Base-by-base conservation (phyloP, 768 basidiomycete genomes). In the Calocybe indica region DNA sequence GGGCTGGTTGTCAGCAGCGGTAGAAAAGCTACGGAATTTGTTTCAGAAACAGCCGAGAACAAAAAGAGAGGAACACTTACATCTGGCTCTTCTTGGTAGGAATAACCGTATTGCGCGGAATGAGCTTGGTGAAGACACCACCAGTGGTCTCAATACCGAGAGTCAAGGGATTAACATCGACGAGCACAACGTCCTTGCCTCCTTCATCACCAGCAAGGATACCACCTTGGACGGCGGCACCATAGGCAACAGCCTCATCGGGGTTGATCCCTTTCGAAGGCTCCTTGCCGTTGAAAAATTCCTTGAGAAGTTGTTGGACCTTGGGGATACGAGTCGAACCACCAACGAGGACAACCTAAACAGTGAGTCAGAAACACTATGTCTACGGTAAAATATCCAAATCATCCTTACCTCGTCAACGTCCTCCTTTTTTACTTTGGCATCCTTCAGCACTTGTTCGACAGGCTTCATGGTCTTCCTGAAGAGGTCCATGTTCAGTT, bases 261-360 rank as follows among this genome's bases (percentile, higher is more conserved):
- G 94, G 93, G 79, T 99, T 97, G 75, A 97, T 99, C 55, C 90
- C 88, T 79, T 92, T 94, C 53, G 94, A 94, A 45, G 93, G 93
- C 66, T 97, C 95, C 75, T 90, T 96, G 64, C 92, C 88, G 56
- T 80, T 85, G 69, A 98, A 99, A 78, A 82, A 97, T 66, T 98
- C 94, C 70, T 92, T 93, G 64, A 99, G 83, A 65, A 98, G 90
- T 61, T 96, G 91, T 62, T 97, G 94, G 55, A 99, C 92, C 76
- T 96, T 96, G 69, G 95, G 95, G 60, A 99, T 99, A 84, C 95
- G 94, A 57, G 95, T 99, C 29, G 95, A 98, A 69, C 92, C 92
- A 68, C 92, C 92, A 51, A 95, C 92, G 45, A 95, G 90, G 43
- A 92, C 88, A 54, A 91, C 75, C 86, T 83, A 42, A 5, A 29